A percentile compares a stretch with the other conserved stretches of the same genome.
phyloP scores from a whole-genome alignment of 257 asterid genomes.

The Marsdenia floribunda region DNA sequence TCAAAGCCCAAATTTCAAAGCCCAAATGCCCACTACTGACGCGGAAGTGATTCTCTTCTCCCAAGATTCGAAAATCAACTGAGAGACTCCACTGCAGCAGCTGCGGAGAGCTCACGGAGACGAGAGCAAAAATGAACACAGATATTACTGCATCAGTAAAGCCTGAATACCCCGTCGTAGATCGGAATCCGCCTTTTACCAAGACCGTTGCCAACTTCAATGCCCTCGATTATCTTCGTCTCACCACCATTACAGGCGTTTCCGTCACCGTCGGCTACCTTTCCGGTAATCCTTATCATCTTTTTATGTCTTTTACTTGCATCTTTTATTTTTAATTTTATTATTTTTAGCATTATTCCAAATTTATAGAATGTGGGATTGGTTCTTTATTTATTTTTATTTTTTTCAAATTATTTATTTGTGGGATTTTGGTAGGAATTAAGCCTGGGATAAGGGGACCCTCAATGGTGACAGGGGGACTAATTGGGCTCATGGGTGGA shows the following conservation, averaged over 20 bases:
- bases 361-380: neutral
- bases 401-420: neutral
- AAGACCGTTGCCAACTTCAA: slow-evolving; percentile 81
- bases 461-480: slow-evolving; percentile 95
- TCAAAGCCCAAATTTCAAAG: neutral
- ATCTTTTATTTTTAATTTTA: neutral
- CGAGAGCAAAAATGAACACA: slow-evolving; percentile 51
- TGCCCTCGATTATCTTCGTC: slow-evolving; percentile 81
- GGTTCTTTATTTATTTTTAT: neutral
- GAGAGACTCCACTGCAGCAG: neutral
- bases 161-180: slow-evolving; percentile 84
- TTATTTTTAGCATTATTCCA: neutral
- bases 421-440: slow-evolving; percentile 42
- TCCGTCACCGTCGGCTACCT: slow-evolving; percentile 95
- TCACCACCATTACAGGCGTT: slow-evolving; percentile 82
- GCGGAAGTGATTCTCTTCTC: neutral
- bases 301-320: neutral
- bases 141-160: slow-evolving; percentile 85
- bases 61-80: neutral
- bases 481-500: slow-evolving; percentile 93
- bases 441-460: slow-evolving; percentile 96
- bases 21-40: neutral
- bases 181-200: slow-evolving; percentile 90
- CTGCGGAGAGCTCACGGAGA: neutral
- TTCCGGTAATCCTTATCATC: slow-evolving; percentile 43